These are phyloP conservation scores for Aspergillus latus DNA, from an alignment of 2,329 filamentous ascomycete species.

Conservation along the genomic window DNA sequence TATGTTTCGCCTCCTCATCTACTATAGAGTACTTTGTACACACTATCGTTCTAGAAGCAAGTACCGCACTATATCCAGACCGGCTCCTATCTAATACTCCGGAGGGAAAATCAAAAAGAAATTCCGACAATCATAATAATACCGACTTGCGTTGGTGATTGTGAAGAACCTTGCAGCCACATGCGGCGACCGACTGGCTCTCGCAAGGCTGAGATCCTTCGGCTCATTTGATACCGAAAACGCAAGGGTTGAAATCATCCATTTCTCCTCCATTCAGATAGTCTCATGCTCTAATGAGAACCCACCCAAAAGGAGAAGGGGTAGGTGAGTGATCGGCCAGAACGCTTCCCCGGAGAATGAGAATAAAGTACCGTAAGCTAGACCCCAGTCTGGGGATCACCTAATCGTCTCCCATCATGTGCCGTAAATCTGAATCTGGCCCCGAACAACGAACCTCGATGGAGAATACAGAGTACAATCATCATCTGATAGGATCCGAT, in stretches of 20 bases:
- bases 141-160: neutral
- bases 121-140: neutral
- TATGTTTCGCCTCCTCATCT: neutral
- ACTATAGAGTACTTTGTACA: neutral
- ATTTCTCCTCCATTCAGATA: neutral
- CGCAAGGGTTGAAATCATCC: neutral
- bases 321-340: neutral
- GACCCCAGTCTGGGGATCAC: neutral
- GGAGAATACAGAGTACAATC: constrained; percentile 1
- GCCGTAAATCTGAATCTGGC: neutral
- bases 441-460: constrained; percentile 7
- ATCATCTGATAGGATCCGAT: constrained; percentile 12
- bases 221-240: constrained; percentile 9
- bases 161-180: constrained; percentile 17
- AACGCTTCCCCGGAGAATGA: constrained; percentile 6
- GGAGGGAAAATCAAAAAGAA: neutral
- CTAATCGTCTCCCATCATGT: constrained; percentile 6
- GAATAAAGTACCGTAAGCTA: neutral
- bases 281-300: neutral
- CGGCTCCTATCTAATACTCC: neutral
- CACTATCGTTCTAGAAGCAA: neutral
- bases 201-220: constrained; percentile 18
- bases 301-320: neutral
- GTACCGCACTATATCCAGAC: neutral
- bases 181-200: constrained; percentile 5